Percentiles rank a stretch among this genome's conserved stretches.
phyloP scores from a whole-genome alignment of 2,329 filamentous ascomycete genomes.

The Meredithiella fracta region DNA sequence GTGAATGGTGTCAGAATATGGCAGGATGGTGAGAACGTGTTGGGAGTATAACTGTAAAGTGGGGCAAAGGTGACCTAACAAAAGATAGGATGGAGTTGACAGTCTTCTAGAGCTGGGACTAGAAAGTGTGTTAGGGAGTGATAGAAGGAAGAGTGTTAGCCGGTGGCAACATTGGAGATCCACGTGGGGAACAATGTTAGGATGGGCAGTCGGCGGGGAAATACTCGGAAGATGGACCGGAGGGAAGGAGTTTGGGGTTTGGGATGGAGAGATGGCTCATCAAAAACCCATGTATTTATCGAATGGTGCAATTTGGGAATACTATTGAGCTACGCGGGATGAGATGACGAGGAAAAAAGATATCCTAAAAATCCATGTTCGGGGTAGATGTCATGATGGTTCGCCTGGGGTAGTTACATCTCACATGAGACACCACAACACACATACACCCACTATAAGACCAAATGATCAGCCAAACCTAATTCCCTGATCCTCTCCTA shows the following conservation, averaged over 20 bases:
- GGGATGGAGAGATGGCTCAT: background rate
- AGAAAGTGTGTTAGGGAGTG: too few species aligned
- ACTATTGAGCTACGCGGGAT: background rate
- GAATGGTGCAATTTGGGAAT: background rate
- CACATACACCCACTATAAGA: too few species aligned
- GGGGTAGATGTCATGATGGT: too few species aligned
- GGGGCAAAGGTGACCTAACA: background rate
- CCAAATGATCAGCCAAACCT: background rate
- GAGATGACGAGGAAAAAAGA: background rate
- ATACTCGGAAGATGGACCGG: too few species aligned
- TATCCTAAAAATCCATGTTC: too few species aligned
- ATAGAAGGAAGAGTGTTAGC: too few species aligned
- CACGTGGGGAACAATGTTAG: too few species aligned
- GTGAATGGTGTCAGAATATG: constrained; percentile 2
- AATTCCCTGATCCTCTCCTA: background rate
- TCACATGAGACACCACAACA: too few species aligned
- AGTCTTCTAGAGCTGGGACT: background rate
- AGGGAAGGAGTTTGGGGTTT: background rate
- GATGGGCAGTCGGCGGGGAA: too few species aligned
- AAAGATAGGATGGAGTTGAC: background rate
- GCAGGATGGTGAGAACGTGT: background rate
- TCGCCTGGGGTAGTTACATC: too few species aligned
- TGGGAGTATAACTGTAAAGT: constrained; percentile 1
- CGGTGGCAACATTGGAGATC: too few species aligned
- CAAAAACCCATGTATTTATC: background rate